Conservation (phyloP, 2,329 filamentous ascomycete species). For the Pseudocercospora fijiensis region DNA sequence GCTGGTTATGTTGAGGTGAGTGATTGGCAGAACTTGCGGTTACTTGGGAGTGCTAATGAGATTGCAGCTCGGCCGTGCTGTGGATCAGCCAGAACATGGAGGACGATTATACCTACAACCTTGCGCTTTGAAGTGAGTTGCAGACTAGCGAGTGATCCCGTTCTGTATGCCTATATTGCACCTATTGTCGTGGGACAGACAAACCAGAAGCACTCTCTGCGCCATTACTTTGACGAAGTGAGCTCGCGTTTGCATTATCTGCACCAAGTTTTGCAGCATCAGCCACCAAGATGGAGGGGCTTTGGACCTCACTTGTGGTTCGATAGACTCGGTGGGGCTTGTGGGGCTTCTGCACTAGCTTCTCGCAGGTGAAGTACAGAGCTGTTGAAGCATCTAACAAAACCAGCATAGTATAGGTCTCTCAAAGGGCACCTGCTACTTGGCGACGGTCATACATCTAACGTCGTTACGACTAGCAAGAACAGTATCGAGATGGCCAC, state of each 20-base stretch:
- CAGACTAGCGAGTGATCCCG: neutral
- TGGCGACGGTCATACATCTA: neutral
- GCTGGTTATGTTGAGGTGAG: constrained; percentile 66
- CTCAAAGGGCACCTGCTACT: neutral
- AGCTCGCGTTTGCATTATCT: neutral
- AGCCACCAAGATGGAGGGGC: neutral
- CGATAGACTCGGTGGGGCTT: neutral
- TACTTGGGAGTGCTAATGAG: constrained; percentile 31
- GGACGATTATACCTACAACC: constrained; percentile 69
- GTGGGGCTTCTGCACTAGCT: neutral
- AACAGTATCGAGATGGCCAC: neutral
- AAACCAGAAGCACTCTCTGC: neutral
- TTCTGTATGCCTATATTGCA: constrained; percentile 8
- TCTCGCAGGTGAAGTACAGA: neutral
- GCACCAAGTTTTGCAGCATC: neutral
- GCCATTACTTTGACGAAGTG: neutral
- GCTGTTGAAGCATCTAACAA: neutral
- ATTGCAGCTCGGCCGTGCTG: constrained; percentile 59
- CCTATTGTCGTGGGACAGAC: neutral
- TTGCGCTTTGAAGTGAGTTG: constrained; percentile 53
- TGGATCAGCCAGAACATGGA: constrained; percentile 73
- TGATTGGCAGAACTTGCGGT: constrained; percentile 14
- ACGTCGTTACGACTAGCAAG: neutral
- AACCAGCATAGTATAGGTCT: neutral
- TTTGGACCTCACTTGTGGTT: neutral